Evolutionary conservation across 2,329 filamentous ascomycete species (phyloP).

Genomic region (Helminthosporium solani): DNA sequence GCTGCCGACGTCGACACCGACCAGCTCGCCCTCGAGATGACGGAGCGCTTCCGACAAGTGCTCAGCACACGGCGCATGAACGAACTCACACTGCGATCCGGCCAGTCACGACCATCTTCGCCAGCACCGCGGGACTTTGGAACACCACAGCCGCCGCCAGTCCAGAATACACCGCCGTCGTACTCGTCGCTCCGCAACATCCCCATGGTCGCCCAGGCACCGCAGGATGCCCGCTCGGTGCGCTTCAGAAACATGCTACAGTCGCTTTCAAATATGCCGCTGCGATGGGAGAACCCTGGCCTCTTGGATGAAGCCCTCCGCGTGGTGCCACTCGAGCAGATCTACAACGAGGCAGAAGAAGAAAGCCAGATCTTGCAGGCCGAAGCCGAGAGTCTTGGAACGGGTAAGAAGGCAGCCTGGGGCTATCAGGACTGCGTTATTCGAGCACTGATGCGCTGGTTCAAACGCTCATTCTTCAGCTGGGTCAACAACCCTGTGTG

Average conservation of each 20-base stretch:
- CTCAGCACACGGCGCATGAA: conserved; percentile 85
- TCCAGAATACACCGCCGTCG: conserved; percentile 51
- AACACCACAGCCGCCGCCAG: conserved; percentile 40
- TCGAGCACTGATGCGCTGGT: conserved; percentile 88
- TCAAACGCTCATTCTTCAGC: conserved; percentile 89
- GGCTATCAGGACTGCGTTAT: conserved; percentile 98
- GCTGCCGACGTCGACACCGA: conserved; percentile 29
- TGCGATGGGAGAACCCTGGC: conserved; percentile 94
- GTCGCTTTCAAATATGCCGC: conserved; percentile 82
- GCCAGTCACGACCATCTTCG: conserved; percentile 61
- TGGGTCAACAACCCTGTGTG: conserved; percentile 97
- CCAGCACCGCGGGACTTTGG: conserved; percentile 54
- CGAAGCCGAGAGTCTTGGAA: conserved; percentile 82
- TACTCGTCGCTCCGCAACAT: conserved; percentile 64
- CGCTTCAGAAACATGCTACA: conserved; percentile 70
- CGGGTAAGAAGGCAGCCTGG: conserved; percentile 81
- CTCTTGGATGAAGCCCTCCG: conserved; percentile 88
- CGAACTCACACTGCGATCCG: conserved; percentile 66
- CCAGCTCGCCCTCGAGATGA: conserved; percentile 68
- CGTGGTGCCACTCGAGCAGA: conserved; percentile 81
- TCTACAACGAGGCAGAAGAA: conserved; percentile 93
- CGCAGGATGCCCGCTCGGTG: conserved; percentile 53
- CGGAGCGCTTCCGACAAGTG: conserved; percentile 81
- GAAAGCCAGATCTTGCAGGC: conserved; percentile 85
- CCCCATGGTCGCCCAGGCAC: conserved; percentile 72